Evolutionary conservation across 2,329 filamentous ascomycete genomes (phyloP).

Genomic region (Alternaria arbusti): DNA sequence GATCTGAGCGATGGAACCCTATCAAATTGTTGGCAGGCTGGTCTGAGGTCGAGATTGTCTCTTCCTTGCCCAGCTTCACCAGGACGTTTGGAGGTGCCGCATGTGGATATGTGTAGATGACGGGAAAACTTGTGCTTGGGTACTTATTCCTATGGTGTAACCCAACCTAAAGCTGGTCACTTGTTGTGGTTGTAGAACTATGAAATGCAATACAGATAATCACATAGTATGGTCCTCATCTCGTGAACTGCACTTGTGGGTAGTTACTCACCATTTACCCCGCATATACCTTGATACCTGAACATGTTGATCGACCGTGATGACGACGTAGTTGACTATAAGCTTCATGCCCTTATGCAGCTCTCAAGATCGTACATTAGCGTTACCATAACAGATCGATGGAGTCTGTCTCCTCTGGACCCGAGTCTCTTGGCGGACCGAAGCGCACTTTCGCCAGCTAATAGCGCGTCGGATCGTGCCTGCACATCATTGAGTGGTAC

Average conservation of each 20-base stretch:
- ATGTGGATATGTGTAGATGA: conserved; percentile 33
- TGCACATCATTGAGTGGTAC: neutral
- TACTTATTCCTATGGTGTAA: conserved; percentile 4
- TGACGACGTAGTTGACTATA: neutral
- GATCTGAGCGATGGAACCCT: conserved; percentile 1
- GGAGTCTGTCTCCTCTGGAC: neutral
- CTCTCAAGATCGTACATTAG: neutral
- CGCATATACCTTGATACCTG: neutral
- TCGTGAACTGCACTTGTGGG: neutral
- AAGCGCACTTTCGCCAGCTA: neutral
- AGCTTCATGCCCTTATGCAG: neutral
- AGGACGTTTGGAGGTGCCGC: conserved; percentile 1
- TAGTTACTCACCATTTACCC: neutral
- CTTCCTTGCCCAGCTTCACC: neutral
- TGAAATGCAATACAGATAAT: conserved; percentile 21
- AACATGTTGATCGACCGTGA: neutral
- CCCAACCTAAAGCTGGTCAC: conserved; percentile 13
- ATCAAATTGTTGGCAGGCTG: conserved; percentile 1
- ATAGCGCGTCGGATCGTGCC: neutral
- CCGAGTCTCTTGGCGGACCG: neutral
- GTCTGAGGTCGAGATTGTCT: neutral
- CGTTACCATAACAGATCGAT: neutral
- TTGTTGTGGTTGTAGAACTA: conserved; percentile 26
- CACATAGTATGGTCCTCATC: neutral
- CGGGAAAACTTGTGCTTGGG: conserved; percentile 12